These are phyloP conservation scores for Lanmaoa rubissima DNA, from an alignment of 768 basidiomycete species.

Conservation along the genomic window DNA sequence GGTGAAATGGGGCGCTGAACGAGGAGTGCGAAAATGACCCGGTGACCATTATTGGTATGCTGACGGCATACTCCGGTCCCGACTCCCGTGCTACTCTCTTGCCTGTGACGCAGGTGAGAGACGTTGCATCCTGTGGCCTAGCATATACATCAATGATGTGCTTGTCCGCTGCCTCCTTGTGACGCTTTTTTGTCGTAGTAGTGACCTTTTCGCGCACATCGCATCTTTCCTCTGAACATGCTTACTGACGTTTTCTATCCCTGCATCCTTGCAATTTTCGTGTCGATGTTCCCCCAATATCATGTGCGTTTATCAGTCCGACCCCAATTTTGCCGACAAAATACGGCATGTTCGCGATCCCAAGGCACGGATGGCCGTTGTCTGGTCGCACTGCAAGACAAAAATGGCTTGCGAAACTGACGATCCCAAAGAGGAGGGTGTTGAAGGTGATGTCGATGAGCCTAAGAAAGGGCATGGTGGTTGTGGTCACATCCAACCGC, in stretches of 20 bases:
- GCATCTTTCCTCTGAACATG: constrained; percentile 33
- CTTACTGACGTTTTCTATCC: constrained; percentile 61
- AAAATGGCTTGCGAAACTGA: constrained; percentile 89
- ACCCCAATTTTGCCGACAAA: constrained; percentile 81
- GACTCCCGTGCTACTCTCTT: constrained; percentile 42
- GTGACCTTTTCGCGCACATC: constrained; percentile 27
- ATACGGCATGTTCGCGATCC: constrained; percentile 84
- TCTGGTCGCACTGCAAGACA: constrained; percentile 84
- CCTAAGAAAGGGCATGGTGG: constrained; percentile 94
- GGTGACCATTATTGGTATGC: constrained; percentile 19
- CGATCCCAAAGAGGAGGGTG: constrained; percentile 83
- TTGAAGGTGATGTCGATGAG: constrained; percentile 60
- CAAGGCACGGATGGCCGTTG: constrained; percentile 82
- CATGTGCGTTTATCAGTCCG: constrained; percentile 54
- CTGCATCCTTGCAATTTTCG: constrained; percentile 43
- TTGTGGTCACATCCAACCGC: constrained; percentile 90
- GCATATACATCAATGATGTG: constrained; percentile 57
- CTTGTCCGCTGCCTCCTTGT: constrained; percentile 59
- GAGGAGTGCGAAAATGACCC: constrained; percentile 77
- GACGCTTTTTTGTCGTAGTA: constrained; percentile 39
- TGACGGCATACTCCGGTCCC: constrained; percentile 23
- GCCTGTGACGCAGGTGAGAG: constrained; percentile 64
- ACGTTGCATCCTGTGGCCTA: constrained; percentile 48
- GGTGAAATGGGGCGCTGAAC: constrained; percentile 99
- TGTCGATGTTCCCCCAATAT: constrained; percentile 23